These are phyloP conservation scores for Russula dissimulans DNA, from an alignment of 768 basidiomycete genomes.

Conservation along the genomic window DNA sequence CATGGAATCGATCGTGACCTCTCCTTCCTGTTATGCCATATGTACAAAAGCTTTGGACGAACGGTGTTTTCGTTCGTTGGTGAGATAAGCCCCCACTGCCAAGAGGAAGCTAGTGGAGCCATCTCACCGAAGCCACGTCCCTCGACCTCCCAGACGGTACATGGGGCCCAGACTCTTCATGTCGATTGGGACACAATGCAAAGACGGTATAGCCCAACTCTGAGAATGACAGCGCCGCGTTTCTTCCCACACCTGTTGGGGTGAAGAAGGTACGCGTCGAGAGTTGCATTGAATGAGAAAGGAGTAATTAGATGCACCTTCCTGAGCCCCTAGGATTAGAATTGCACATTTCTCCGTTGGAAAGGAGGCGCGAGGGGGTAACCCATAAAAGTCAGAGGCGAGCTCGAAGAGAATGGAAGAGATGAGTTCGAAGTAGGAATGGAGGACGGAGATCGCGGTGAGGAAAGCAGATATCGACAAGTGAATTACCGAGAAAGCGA, in stretches of 20 bases:
- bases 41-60: slow-evolving; percentile 24
- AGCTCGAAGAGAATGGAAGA: slow-evolving; percentile 10
- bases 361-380: slow-evolving; percentile 22
- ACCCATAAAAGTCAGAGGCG: slow-evolving; percentile 13
- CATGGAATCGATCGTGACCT: slow-evolving; percentile 23
- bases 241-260: slow-evolving; percentile 26
- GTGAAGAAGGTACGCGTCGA: not conserved
- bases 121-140: slow-evolving; percentile 24
- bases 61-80: not conserved
- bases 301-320: slow-evolving; percentile 19
- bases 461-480: slow-evolving; percentile 14
- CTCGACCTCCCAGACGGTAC: not conserved
- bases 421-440: slow-evolving; percentile 14
- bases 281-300: not conserved
- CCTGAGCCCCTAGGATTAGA: slow-evolving; percentile 26
- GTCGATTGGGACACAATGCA: slow-evolving; percentile 23
- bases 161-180: not conserved
- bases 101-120: not conserved
- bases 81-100: not conserved
- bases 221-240: slow-evolving; percentile 26
- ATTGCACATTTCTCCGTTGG: slow-evolving; percentile 25
- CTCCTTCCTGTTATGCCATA: slow-evolving; percentile 28
- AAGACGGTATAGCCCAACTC: slow-evolving; percentile 30
- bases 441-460: slow-evolving; percentile 9
- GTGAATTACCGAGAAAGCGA: slow-evolving; percentile 5